Percentiles rank a stretch among this genome's conserved stretches.
Conservation (phyloP, 371 early-diverging fungal genomes). For the Chytridiales sp. region DNA sequence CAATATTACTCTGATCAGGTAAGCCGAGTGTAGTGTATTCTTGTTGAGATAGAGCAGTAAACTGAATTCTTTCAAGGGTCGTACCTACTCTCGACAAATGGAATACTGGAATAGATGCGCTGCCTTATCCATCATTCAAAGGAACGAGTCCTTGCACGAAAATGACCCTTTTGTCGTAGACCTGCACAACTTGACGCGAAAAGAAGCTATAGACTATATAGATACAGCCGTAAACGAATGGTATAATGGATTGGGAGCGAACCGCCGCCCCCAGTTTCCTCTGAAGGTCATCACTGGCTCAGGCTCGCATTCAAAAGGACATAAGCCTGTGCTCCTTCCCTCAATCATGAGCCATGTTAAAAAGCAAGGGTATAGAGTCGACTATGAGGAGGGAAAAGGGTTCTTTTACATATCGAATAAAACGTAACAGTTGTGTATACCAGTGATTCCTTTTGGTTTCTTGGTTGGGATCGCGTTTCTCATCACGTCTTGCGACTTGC, state of each 20-base stretch:
- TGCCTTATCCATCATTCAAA: constrained; percentile 12
- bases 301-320: constrained; percentile 14
- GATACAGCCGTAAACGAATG: constrained; percentile 14
- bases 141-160: not conserved
- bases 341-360: constrained; percentile 17
- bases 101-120: constrained; percentile 26
- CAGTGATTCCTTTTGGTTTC: too few relatives aligned
- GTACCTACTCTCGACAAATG: constrained; percentile 8
- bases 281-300: constrained; percentile 27
- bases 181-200: constrained; percentile 25
- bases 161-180: constrained; percentile 13
- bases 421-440: too few relatives aligned
- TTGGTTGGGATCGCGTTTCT: too few relatives aligned
- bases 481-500: too few relatives aligned
- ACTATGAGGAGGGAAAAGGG: constrained; percentile 14
- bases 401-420: constrained; percentile 5
- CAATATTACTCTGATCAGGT: constrained; percentile 28
- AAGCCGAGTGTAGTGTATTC: not conserved
- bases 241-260: constrained; percentile 7
- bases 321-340: constrained; percentile 26
- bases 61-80: constrained; percentile 18
- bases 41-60: too few relatives aligned
- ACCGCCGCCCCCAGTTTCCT: constrained; percentile 6
- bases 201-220: constrained; percentile 14
- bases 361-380: constrained; percentile 20